Evolutionary conservation across 2,329 filamentous ascomycete genomes (phyloP).

Genomic region (Thelonectria rubi): DNA sequence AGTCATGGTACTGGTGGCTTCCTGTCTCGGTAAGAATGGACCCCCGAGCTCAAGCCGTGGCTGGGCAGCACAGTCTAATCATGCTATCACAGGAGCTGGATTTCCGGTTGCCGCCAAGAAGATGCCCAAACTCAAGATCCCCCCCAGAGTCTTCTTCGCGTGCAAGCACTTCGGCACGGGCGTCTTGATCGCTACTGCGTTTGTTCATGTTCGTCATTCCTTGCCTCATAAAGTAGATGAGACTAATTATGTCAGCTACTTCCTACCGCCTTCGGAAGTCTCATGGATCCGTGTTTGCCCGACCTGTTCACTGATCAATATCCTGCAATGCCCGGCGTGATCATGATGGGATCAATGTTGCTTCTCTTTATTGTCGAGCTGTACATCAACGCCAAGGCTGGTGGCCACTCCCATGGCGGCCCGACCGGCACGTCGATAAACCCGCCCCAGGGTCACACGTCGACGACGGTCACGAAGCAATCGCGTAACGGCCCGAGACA

Average conservation of each 20-base stretch:
- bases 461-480: neutral
- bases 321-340: constrained; percentile 69
- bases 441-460: too few relatives aligned
- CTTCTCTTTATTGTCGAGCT: constrained; percentile 69
- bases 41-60: too few relatives aligned
- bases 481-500: neutral
- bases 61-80: neutral
- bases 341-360: constrained; percentile 72
- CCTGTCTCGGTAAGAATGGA: constrained; percentile 35
- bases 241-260: constrained; percentile 53
- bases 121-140: constrained; percentile 66
- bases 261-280: constrained; percentile 65
- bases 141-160: constrained; percentile 65
- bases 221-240: constrained; percentile 3
- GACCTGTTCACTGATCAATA: constrained; percentile 68
- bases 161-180: constrained; percentile 76
- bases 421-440: constrained; percentile 52
- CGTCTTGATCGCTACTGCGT: constrained; percentile 76
- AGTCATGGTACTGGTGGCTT: constrained; percentile 43
- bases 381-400: constrained; percentile 67
- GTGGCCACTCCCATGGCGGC: constrained; percentile 67
- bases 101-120: constrained; percentile 65
- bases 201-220: constrained; percentile 67
- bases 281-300: constrained; percentile 64
- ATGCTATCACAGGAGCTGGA: constrained; percentile 51